Evolutionary conservation across 2,329 filamentous ascomycete genomes (phyloP).

Genomic region (Penicillium sp.): DNA sequence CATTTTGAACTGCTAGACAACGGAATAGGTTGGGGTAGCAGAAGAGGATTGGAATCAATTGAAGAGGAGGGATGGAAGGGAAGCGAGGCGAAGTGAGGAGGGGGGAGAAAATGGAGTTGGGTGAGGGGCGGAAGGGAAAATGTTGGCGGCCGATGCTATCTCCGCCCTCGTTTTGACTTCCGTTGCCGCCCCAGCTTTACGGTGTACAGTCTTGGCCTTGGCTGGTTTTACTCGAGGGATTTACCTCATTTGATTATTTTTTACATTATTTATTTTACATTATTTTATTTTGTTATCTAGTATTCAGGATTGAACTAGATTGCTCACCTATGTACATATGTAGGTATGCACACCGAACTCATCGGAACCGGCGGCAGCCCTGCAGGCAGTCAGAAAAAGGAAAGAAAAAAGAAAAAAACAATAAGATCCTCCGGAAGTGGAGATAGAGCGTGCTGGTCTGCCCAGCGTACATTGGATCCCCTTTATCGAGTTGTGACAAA

Average conservation of each 20-base stretch:
- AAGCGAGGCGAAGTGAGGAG: constrained; percentile 13
- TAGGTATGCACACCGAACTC: background rate
- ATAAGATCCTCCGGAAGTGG: constrained; percentile 10
- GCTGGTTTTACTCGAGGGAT: background rate
- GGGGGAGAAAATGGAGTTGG: constrained; percentile 19
- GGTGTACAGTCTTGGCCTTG: constrained; percentile 9
- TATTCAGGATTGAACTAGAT: no score
- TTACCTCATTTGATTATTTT: constrained; percentile 2
- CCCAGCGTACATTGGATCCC: constrained; percentile 30
- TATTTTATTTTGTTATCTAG: background rate
- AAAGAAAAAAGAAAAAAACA: constrained; percentile 13
- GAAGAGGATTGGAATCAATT: constrained; percentile 17
- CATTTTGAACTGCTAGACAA: constrained; percentile 50
- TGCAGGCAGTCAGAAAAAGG: constrained; percentile 15
- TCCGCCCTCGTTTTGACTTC: constrained; percentile 28
- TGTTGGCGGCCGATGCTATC: constrained; percentile 39
- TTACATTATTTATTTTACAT: background rate
- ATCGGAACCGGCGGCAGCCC: constrained; percentile 12
- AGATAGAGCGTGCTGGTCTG: constrained; percentile 24
- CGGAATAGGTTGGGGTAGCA: constrained; percentile 15
- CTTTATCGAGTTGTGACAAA: constrained; percentile 31
- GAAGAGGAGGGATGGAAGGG: constrained; percentile 22
- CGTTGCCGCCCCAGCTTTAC: constrained; percentile 8
- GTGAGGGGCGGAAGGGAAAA: constrained; percentile 40
- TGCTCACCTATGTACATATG: no score